A percentile compares a stretch with the other conserved stretches of the same genome.
Evolutionary conservation across 2,329 filamentous ascomycete species (phyloP).

Genomic region (Aspergillus hortae): DNA sequence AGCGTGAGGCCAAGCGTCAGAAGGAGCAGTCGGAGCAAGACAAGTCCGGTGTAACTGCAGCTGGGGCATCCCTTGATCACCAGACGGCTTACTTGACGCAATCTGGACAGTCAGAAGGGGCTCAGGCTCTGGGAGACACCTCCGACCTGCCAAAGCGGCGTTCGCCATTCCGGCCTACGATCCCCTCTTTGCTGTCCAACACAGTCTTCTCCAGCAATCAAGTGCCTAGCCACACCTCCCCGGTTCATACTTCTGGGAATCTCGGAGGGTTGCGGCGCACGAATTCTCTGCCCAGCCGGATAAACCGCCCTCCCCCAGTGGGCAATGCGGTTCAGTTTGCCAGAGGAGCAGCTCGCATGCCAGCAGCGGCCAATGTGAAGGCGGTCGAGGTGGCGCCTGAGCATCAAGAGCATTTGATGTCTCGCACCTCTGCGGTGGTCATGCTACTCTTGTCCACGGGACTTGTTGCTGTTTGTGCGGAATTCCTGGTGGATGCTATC

Average conservation of each 20-base stretch:
- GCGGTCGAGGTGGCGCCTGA: constrained; percentile 11
- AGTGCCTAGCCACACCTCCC: constrained; percentile 8
- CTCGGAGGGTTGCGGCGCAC: constrained; percentile 25
- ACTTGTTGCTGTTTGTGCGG: constrained; percentile 60
- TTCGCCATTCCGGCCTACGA: constrained; percentile 26
- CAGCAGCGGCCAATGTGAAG: constrained; percentile 12
- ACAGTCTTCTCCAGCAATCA: constrained; percentile 30
- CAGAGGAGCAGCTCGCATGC: constrained; percentile 28
- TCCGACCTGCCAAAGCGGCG: constrained; percentile 21
- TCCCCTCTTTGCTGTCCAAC: constrained; percentile 32
- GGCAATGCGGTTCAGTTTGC: constrained; percentile 35
- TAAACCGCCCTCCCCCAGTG: constrained; percentile 22
- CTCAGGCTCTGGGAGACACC: constrained; percentile 2
- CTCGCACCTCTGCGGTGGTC: constrained; percentile 54
- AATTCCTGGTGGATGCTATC: constrained; percentile 74
- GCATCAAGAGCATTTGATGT: constrained; percentile 42
- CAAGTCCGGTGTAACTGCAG: constrained; percentile 1
- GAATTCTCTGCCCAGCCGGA: constrained; percentile 29
- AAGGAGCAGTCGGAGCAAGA: constrained; percentile 15
- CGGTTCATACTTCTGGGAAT: constrained; percentile 11
- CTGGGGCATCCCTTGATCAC: neutral
- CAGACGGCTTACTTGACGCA: constrained; percentile 14
- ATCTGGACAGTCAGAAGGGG: neutral
- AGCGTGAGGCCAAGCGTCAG: constrained; percentile 22
- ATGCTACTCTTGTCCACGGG: constrained; percentile 54